Evolutionary conservation across 2,329 filamentous ascomycete genomes (phyloP), one percentile per base, ranked within the genome.

Genomic region (Fusarium abutilonis): DNA sequence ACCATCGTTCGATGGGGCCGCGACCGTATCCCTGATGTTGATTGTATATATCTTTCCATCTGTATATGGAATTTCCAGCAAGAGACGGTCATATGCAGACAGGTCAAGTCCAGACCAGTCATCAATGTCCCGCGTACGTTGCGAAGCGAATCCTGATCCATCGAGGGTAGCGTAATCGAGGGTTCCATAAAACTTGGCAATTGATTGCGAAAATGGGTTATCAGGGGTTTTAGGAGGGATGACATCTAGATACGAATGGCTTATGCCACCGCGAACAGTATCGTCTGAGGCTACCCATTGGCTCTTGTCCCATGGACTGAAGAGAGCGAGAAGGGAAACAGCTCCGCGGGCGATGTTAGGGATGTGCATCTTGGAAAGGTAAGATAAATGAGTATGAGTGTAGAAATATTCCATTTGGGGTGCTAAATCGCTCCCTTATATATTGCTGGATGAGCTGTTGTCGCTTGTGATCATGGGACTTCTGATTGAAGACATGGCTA

Each of bases 241-340:
- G 4, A 52, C 11, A 14, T 52, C 40, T 4, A 52, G 29, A 44
- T 15, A 44, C 13, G 48, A 52, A 17, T 29, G 48, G 21, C 48
- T 52, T 13, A 36, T 52, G n/a, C 48, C 48, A 13, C 40, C 40
- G 13, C 48, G 48, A 7, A 52, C 40, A 8, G 40, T 44, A 17
- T 52, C 48, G 32, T 52, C 48, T 7, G 48, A 44, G 19, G 48
- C 40, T 31, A 17, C 43, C 48, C 48, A 52, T 21, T 52, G 48
- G 28, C 40, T 52, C 40, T 52, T 52, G 31, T 52, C 48, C 48
- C 48, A 52, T n/a, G 48, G 48, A 17, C 14, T 44, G 32, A 52
- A 52, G 32, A 52, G 48, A 9, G 48, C 15, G 14, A 52, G 28
- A 11, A 42, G 28, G 21, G 31, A 19, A 29, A 15, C 32, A 14